A percentile compares a stretch with the other conserved stretches of the same genome.
phyloP scores from a whole-genome alignment of 768 basidiomycete species.

The Leccinum fibrillosum region DNA sequence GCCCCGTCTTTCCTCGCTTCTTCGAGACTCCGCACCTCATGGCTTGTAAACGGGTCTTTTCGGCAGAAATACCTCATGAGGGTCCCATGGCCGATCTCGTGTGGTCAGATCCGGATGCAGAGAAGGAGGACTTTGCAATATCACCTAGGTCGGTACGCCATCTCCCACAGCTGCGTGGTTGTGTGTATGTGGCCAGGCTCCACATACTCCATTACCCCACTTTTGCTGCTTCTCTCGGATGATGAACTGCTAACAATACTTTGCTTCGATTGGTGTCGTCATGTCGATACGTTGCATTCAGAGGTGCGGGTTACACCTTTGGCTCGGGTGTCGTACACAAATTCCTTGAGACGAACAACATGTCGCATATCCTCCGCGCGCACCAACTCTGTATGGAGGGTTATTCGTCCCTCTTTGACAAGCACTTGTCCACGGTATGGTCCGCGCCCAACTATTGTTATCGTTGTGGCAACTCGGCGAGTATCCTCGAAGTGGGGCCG shows the following conservation, averaged over 20 bases:
- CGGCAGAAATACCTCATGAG: constrained; percentile 94
- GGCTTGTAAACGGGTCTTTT: constrained; percentile 7
- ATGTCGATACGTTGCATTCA: constrained; percentile 28
- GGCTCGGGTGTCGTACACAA: constrained; percentile 97
- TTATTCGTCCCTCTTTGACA: constrained; percentile 92
- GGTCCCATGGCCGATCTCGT: constrained; percentile 99
- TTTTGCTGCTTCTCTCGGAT: constrained; percentile 11
- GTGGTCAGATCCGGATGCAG: constrained; percentile 99
- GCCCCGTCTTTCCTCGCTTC: constrained; percentile 21
- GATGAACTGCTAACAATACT: constrained; percentile 3
- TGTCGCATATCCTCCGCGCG: constrained; percentile 96
- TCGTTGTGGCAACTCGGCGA: constrained; percentile 95
- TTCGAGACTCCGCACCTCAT: constrained; percentile 24
- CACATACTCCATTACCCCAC: constrained; percentile 8
- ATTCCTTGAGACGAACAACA: constrained; percentile 92
- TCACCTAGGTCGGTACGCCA: constrained; percentile 75
- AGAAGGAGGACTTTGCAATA: constrained; percentile 99
- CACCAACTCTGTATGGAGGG: constrained; percentile 99
- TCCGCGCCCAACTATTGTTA: constrained; percentile 99
- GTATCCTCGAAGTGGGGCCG: constrained; percentile 93
- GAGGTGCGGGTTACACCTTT: constrained; percentile 98
- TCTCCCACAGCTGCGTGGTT: constrained; percentile 7
- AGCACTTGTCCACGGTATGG: constrained; percentile 97
- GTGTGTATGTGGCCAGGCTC: constrained; percentile 7
- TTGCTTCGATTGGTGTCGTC: constrained; percentile 4